Base-by-base conservation (phyloP, 352 stramenopile species). In the Pythium chondricola region DNA sequence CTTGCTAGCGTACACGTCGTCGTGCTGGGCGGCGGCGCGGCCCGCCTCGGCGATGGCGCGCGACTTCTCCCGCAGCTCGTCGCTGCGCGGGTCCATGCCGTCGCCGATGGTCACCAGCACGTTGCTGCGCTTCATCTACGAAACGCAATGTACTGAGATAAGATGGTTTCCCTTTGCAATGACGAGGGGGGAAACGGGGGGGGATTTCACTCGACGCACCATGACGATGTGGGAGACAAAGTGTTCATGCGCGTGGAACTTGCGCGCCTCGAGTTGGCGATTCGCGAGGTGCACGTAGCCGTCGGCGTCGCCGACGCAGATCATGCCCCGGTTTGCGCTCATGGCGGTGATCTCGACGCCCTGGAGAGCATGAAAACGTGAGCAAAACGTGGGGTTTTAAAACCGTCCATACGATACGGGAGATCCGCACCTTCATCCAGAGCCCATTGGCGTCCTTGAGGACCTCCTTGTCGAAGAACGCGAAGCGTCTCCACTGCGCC, bases 161-260 rank as follows among this genome's bases (percentile, higher is more conserved):
- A 17, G 14, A 11, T 43, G 29, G 20, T 22, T 43, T 13, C 6
- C 21, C 22, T 21, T 36, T 11, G 40, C 31, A 25, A 46, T 21
- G 16, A 48, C 6, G 20, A 26, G 11, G 38, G n/a, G 21, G 30
- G 13, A 18, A n/a, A 44, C 30, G 31, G 17, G 6, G 3, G 60
- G 65, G n/a, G n/a, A n/a, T n/a, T n/a, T n/a, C n/a, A n/a, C n/a
- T n/a, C n/a, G n/a, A n/a, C n/a, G 51, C 41, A 93, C 82, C 83
- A 93, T 93, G 48, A 93, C 76, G 54, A 93, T 70, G 48, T 93
- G 83, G 31, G 83, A 93, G 27, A 92, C 83, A 52, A 93, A 93
- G 46, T 90, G 60, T 39, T 93, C 80, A 39, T 93, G 80, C 13
- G 83, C 83, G 46, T 84, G 83, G 48, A 92, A 93, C 52, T 85